Percentiles rank a stretch among this genome's conserved stretches.
These are phyloP conservation scores for Mercurialis annua DNA, from an alignment of 345 rosid genomes.

Conservation along the genomic window DNA sequence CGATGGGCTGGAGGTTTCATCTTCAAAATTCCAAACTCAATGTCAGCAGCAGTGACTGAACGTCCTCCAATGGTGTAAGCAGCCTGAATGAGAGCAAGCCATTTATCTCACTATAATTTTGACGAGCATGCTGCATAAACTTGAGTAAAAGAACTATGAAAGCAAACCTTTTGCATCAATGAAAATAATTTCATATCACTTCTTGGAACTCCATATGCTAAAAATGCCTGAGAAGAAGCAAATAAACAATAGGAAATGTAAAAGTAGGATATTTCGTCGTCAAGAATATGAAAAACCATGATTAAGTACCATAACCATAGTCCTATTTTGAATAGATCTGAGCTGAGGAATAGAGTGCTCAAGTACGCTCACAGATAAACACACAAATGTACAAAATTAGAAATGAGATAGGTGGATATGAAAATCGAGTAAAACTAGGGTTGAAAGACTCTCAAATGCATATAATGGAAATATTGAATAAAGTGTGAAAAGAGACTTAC, in stretches of 20 bases:
- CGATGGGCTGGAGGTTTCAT: constrained; percentile 57
- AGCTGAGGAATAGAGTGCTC: constrained; percentile 12
- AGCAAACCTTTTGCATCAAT: constrained; percentile 88
- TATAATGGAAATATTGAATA: background rate
- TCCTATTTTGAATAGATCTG: background rate
- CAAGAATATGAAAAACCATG: background rate
- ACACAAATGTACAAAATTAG: background rate
- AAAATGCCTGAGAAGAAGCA: constrained; percentile 62
- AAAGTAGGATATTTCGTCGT: background rate
- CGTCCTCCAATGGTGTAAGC: constrained; percentile 60
- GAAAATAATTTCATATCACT: constrained; percentile 91
- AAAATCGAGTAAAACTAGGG: background rate
- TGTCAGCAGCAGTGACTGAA: constrained; percentile 52
- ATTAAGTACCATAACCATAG: constrained; percentile 1
- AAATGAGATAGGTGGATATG: background rate
- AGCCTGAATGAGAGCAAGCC: constrained; percentile 41
- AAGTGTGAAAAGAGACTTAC: constrained; percentile 38
- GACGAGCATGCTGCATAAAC: background rate
- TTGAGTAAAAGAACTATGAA: background rate
- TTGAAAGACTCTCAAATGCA: background rate
- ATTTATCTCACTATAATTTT: constrained; percentile 15
- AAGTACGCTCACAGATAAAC: background rate
- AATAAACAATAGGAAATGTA: background rate
- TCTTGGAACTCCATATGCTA: constrained; percentile 94
- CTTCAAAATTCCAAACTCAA: constrained; percentile 52